Evolutionary conservation across 352 stramenopile species (phyloP).

Genomic region (Pythium chondricola): DNA sequence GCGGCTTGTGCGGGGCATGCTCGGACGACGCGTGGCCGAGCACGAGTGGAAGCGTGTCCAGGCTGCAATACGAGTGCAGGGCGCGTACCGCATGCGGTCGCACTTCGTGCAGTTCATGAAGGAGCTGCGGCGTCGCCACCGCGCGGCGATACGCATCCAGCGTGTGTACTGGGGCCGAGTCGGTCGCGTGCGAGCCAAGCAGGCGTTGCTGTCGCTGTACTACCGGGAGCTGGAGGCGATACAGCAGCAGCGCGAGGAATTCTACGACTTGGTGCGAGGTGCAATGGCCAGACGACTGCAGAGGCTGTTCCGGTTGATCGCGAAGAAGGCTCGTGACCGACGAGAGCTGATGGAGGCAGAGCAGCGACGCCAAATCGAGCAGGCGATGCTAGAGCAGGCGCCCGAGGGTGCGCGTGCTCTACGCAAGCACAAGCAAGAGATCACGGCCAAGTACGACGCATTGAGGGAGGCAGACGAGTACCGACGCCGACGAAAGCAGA

Average conservation of each 20-base stretch:
- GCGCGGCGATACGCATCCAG: slow-evolving; percentile 51
- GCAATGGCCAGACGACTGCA: slow-evolving; percentile 45
- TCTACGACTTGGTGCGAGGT: slow-evolving; percentile 26
- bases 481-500: slow-evolving; percentile 32
- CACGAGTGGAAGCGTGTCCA: slow-evolving; percentile 37
- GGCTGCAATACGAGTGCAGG: slow-evolving; percentile 47
- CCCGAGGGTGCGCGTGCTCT: slow-evolving; percentile 25
- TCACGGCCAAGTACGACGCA: slow-evolving; percentile 48
- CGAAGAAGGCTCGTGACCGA: slow-evolving; percentile 18
- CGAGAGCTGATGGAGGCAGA: slow-evolving; percentile 23
- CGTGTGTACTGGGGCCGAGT: slow-evolving; percentile 54
- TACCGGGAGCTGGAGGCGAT: slow-evolving; percentile 50
- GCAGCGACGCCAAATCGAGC: slow-evolving; percentile 22
- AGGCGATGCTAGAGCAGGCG: slow-evolving; percentile 36
- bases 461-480: slow-evolving; percentile 40
- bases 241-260: slow-evolving; percentile 43
- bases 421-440: slow-evolving; percentile 29
- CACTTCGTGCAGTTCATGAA: slow-evolving; percentile 43
- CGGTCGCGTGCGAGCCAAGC: slow-evolving; percentile 31
- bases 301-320: slow-evolving; percentile 28
- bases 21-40: slow-evolving; percentile 26
- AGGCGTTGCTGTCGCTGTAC: slow-evolving; percentile 39
- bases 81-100: slow-evolving; percentile 57
- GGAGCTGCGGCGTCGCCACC: slow-evolving; percentile 30
- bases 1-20: slow-evolving; percentile 42